These are phyloP conservation scores for Aschersonia sp. DNA, from an alignment of 2,329 filamentous ascomycete species.

Conservation along the genomic window DNA sequence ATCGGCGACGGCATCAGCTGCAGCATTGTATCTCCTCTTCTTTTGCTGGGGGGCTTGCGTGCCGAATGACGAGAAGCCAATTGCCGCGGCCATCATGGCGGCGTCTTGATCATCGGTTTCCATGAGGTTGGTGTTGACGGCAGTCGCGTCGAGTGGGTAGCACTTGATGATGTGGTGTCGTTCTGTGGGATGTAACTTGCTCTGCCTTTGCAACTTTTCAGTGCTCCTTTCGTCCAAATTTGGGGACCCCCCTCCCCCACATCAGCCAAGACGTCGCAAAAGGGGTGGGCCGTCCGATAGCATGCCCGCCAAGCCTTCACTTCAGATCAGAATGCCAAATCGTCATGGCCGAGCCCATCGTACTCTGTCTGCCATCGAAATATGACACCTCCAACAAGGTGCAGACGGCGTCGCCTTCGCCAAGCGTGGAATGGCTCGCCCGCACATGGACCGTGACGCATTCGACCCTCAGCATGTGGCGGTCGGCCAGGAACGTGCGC, in stretches of 20 bases:
- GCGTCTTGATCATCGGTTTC: conserved; percentile 6
- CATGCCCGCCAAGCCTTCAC: too few relatives aligned
- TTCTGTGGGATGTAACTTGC: too few relatives aligned
- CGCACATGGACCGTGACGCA: conserved; percentile 63
- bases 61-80: conserved; percentile 66
- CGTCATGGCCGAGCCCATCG: conserved; percentile 9
- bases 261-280: too few relatives aligned
- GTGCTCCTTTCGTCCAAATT: too few relatives aligned
- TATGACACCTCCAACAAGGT: conserved; percentile 20
- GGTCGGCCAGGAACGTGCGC: conserved; percentile 60
- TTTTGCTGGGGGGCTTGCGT: conserved; percentile 37
- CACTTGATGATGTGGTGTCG: too few relatives aligned
- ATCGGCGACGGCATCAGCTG: conserved; percentile 25
- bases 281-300: too few relatives aligned
- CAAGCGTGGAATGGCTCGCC: conserved; percentile 43
- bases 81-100: conserved; percentile 33
- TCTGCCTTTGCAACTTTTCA: too few relatives aligned
- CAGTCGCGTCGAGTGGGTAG: too few relatives aligned
- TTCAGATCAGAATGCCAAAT: neutral
- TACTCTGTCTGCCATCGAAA: conserved; percentile 28
- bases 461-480: conserved; percentile 70
- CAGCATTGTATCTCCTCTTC: conserved; percentile 52
- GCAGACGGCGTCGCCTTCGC: conserved; percentile 19
- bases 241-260: too few relatives aligned
- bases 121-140: too few relatives aligned